Base-by-base conservation (phyloP, 768 basidiomycete species). In the Mrakia gelida region DNA sequence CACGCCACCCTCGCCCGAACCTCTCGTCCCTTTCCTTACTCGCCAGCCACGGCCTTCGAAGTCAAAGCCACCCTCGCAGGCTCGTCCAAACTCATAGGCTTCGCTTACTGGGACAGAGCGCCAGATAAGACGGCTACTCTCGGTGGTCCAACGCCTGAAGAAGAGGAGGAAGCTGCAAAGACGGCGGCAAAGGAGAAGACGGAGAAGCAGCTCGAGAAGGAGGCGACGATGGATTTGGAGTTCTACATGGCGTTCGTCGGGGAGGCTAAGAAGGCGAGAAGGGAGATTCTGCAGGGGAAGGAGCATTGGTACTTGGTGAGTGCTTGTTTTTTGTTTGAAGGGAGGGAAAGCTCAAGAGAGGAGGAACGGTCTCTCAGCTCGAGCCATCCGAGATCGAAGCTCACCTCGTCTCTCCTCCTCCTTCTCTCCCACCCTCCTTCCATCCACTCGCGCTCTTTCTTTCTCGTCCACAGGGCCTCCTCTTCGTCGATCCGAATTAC, bases 251-350 rank as follows among this genome's bases (percentile, higher is more conserved):
- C 26, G 10, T 16, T 32, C 21, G 49, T 28, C 18, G 30, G 45
- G 49, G 16, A 28, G 62, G 28, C 11, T 9, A 43, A 32, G 3
- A 43, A 23, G 2, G 49, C 49, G 9, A 65, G 75, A 49, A n/a
- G 7, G 2, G 49, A 45, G 13, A 45, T 34, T 4, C 21, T 75
- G 30, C 3, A n/a, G 2, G 75, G 75, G 30, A 67, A 52, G 49
- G n/a, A 28, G 30, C 75, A 75, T 34, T 67, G 62, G 63, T 75
- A 67, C 23, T 65, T 75, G n/a, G 73, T 63, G 28, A 43, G 73
- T 74, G 30, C 15, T 45, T 45, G 38, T n/a, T n/a, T 43, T 43
- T 43, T 41, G 11, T 3, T 41, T 45, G 38, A 7, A n/a, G 6
- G 18, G 49, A 52, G 49, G 15, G 16, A 21, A 16, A 21, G 4